Evolutionary conservation across 495 filamentous ascomycete species (phyloP).

Genomic region (Tuber umbilicatum): DNA sequence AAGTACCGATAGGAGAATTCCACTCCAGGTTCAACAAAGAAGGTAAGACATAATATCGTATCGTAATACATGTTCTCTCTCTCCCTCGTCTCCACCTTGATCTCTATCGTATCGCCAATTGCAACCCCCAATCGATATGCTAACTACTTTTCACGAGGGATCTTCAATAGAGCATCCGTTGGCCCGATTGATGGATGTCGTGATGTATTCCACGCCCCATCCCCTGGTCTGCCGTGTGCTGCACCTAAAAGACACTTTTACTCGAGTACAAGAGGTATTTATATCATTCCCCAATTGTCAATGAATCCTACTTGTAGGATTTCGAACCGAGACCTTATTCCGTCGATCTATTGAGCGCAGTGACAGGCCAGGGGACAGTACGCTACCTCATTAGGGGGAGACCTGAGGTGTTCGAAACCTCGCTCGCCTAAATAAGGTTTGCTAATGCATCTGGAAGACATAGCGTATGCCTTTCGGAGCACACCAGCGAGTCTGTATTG

Average conservation of each 20-base stretch:
- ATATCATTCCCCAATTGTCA: too few relatives aligned
- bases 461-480: neutral
- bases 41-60: neutral
- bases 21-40: neutral
- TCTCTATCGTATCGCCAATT: neutral
- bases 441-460: neutral
- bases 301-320: too few relatives aligned
- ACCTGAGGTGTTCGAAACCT: neutral
- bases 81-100: neutral
- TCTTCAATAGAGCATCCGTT: neutral
- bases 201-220: neutral
- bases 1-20: too few relatives aligned
- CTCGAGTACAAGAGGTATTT: too few relatives aligned
- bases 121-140: neutral
- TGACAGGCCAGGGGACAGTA: too few relatives aligned
- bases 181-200: neutral
- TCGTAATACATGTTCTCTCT: neutral
- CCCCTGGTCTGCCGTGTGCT: neutral
- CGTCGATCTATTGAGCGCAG: too few relatives aligned
- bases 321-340: too few relatives aligned
- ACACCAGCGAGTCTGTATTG: neutral
- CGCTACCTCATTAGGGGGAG: too few relatives aligned
- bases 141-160: neutral
- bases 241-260: neutral
- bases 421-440: neutral